phyloP scores from a whole-genome alignment of 23 red algal species.

The Gracilaria gracilis region DNA sequence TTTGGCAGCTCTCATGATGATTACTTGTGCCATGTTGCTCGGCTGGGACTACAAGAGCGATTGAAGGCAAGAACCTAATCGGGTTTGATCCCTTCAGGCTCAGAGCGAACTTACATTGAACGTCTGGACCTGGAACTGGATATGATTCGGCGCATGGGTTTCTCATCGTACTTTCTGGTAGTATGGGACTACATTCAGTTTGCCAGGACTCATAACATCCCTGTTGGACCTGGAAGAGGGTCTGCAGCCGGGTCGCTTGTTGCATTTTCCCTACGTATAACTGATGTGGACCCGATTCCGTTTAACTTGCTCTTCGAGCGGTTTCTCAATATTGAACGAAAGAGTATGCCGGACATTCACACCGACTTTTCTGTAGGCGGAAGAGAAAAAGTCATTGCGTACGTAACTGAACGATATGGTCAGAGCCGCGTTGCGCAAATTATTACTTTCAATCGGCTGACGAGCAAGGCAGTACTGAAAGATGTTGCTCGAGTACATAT shows the following conservation, averaged over 20 bases:
- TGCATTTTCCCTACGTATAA: constrained; percentile 92
- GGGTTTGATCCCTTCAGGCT: neutral
- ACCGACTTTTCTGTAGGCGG: constrained; percentile 93
- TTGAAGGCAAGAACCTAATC: constrained; percentile 29
- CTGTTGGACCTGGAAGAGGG: constrained; percentile 95
- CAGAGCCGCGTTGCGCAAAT: constrained; percentile 91
- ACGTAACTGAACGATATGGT: constrained; percentile 86
- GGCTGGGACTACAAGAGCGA: constrained; percentile 30
- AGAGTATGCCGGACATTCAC: constrained; percentile 95
- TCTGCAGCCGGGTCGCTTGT: constrained; percentile 96
- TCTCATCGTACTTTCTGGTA: constrained; percentile 95
- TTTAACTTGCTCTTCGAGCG: constrained; percentile 95
- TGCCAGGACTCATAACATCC: constrained; percentile 80
- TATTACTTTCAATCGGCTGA: constrained; percentile 93
- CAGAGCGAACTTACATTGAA: constrained; percentile 67
- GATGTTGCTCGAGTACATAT: constrained; percentile 91
- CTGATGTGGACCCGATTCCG: constrained; percentile 91
- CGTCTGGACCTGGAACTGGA: constrained; percentile 87
- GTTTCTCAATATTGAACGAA: constrained; percentile 94
- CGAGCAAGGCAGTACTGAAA: constrained; percentile 88
- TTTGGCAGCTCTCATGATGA: constrained; percentile 51
- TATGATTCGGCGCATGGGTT: constrained; percentile 87
- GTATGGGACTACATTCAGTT: constrained; percentile 94
- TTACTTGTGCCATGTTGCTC: constrained; percentile 56
- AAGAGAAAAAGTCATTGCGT: constrained; percentile 87